Base-by-base conservation (phyloP, 1,284 basidiomycete species). In the Naganishia sp. region DNA sequence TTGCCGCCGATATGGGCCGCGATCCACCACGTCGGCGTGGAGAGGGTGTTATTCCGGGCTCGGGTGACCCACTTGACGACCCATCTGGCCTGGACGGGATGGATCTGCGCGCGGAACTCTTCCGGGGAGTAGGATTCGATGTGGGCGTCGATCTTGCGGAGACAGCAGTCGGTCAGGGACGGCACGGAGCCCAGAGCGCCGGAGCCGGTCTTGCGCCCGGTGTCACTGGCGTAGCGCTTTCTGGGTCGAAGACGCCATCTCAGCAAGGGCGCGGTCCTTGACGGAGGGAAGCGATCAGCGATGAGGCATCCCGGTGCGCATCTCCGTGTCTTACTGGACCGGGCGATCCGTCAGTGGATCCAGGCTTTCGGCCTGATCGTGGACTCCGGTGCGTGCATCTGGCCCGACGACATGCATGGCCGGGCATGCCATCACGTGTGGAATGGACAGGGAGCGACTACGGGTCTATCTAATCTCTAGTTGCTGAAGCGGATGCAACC, bases 1-100 rank as follows among this genome's bases (percentile, higher is more conserved):
- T 61, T 61, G 25, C 59, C 59, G 46, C 59, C 43, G 21, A 61
- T 50, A 21, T 43, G 23, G 21, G 59, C 48, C 39, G 59, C 59
- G 6, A 61, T 61, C 59, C 59, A 61, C 48, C 59, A 61, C 7
- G 33, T 42, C n/a, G 59, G 59, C 33, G 59, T 61, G 6, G 59
- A 50, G 4, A 61, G 36, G n/a, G 59, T 52, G 16, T 61, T 43
- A 28, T 52, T 61, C 10, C 59, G 59, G 9, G 59, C 48, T 39
- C 48, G 28, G 16, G 59, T 61, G 23, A 61, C 48, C 59, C 59
- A 61, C 21, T 61, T 61, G 48, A 61, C 42, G 43, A 61, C 59
- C 59, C 59, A 61, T 18, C 52, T 44, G 21, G 59, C 59, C 31
- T 61, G 59, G 15, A 61, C 59, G 2, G 59, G 59, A 33, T 52